A percentile compares a stretch with the other conserved stretches of the same genome.
These are phyloP conservation scores for Boeremia lycopersici DNA, from an alignment of 2,329 filamentous ascomycete species.

Conservation along the genomic window DNA sequence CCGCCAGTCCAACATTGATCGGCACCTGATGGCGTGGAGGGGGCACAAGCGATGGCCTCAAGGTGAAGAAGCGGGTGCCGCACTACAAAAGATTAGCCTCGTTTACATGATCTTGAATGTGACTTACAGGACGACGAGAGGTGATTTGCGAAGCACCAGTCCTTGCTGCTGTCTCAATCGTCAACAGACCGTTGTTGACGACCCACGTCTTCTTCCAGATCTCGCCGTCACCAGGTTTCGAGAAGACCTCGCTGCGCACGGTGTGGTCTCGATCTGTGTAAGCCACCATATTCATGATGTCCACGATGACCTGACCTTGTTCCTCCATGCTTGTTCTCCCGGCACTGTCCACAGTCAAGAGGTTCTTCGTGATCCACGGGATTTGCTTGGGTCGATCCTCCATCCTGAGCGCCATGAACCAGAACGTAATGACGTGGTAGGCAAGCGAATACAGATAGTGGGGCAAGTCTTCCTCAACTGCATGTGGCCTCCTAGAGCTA, in stretches of 20 bases:
- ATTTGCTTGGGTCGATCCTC: conserved; percentile 84
- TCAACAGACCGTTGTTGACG: conserved; percentile 74
- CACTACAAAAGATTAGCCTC: conserved; percentile 35
- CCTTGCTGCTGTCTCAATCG: conserved; percentile 71
- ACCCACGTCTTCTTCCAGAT: conserved; percentile 73
- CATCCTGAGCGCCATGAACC: conserved; percentile 90
- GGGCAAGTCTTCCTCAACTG: conserved; percentile 74
- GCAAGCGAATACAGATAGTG: conserved; percentile 94
- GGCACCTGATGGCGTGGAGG: conserved; percentile 51
- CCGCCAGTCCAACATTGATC: conserved; percentile 46
- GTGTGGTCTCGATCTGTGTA: conserved; percentile 87
- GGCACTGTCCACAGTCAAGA: conserved; percentile 76
- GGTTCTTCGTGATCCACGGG: conserved; percentile 85
- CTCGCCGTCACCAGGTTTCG: conserved; percentile 67
- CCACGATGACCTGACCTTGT: conserved; percentile 89
- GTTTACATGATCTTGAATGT: conserved; percentile 47
- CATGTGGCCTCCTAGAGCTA: conserved; percentile 47
- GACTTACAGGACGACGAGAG: conserved; percentile 73
- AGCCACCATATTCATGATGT: conserved; percentile 89
- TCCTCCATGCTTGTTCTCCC: conserved; percentile 82
- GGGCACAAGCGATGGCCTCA: conserved; percentile 44
- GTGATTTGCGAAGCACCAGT: conserved; percentile 74
- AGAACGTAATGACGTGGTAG: conserved; percentile 95
- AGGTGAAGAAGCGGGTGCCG: conserved; percentile 50
- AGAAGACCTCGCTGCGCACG: conserved; percentile 68